Base-by-base conservation (phyloP, 2,329 filamentous ascomycete genomes). In the Amylocarpus encephaloides region DNA sequence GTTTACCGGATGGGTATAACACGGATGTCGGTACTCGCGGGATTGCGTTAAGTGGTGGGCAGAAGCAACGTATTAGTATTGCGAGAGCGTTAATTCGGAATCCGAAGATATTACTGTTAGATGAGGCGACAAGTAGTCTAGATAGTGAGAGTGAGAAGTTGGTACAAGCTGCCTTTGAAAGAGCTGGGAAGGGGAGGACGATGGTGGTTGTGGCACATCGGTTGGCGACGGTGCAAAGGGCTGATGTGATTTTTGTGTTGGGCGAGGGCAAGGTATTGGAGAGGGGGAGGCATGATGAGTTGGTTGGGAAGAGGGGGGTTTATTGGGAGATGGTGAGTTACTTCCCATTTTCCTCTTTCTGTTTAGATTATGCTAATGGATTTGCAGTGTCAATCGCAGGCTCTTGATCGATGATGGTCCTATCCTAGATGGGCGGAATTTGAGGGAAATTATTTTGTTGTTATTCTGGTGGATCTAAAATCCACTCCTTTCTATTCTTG, bases 141-240 rank as follows among this genome's bases (percentile, higher is more conserved):
- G 79, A 83, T 54, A 75, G 74, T 2, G 72, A 79, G 56, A 77
- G 73, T 1, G 80, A 82, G 62, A 72, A 77, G 36, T 63, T 77
- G 3, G 74, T 83, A 1, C 78, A 91, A 66, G 72, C 71, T 1
- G 85, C 85, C 0, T 80, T 91, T 61, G 83, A 88, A 70, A 73
- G 73, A 38, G 81, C 80, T 0, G 75, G 74, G 3, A 73, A 74
- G 55, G 78, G 77, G 2, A 87, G 86, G 53, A 82, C 88, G 1
- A 89, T 86, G 59, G 73, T 93, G 2, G 85, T 86, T 2, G 86
- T 93, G 10, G 88, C 88, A 1, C 88, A 92, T 65, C 74, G 87
- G 12, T 71, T 92, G 43, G 83, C 83, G 0, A 92, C 85, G 11
- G 82, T 91, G 16, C 86, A 87, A 66, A 85, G 90, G 58, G 85